Evolutionary conservation across 768 basidiomycete genomes (phyloP), one percentile per base, ranked within the genome.

Genomic region (Rhodosporidiobolus sp.): DNA sequence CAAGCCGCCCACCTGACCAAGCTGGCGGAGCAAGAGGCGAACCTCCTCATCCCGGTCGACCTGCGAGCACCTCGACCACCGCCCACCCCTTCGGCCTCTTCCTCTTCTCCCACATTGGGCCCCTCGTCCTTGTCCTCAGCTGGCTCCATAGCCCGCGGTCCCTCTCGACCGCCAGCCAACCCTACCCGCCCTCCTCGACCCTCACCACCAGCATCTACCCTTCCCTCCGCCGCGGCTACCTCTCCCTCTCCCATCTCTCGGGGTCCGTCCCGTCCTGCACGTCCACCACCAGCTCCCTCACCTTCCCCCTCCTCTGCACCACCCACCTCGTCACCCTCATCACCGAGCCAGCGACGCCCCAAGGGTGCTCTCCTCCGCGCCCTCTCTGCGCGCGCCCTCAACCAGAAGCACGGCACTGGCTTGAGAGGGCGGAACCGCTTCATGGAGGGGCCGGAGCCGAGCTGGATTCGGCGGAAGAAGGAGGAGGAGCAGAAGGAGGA

Each of bases 361-460:
- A 17, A 6, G 0, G 14, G 65, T 11, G 67, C 63, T 45, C 65
- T 72, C 30, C 1, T 67, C 3, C 53, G 70, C 9, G 70, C 70
- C 0, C 12, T 72, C 49, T 16, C 26, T 0, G 61, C 70, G 1
- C 45, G 70, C 3, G 16, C 45, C 9, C 43, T 65, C 52, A 64
- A 54, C 53, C 7, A 19, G 2, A 52, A 57, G 58, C 0, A 28
- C 48, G 10, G 65, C 52, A 2, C 35, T 26, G 49, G 55, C n/a
- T 12, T 38, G 71, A 28, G 49, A n/a, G 19, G 67, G 53, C 26
- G 63, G 53, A 73, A 69, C 45, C 49, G 72, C 19, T 73, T 73
- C 63, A 73, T 73, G 72, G 34, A 73, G 22, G 72, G 72, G 3
- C 72, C 72, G 2, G 72, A 73, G 38, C 72, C 72, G 34, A 73